Conservation (phyloP, 1,284 basidiomycete genomes). For the Cystobasidium slooffiae region DNA sequence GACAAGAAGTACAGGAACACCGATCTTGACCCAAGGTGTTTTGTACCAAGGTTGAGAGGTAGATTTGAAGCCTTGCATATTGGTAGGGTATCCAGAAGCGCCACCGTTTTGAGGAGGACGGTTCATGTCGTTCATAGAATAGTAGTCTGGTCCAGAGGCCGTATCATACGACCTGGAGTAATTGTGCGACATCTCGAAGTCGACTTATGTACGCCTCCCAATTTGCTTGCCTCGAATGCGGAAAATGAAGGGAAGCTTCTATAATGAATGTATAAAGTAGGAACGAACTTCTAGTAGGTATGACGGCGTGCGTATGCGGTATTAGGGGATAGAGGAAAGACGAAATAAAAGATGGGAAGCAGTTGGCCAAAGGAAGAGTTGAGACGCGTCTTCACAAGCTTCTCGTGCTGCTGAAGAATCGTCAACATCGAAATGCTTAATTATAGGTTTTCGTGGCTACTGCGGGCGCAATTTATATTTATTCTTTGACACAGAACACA, state of each 20-base stretch:
- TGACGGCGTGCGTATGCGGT: not conserved
- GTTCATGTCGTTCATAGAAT: conserved; percentile 8
- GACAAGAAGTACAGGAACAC: conserved; percentile 24
- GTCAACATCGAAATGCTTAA: not conserved
- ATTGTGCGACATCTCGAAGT: conserved; percentile 30
- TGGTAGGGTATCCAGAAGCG: conserved; percentile 4
- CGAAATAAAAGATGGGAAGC: not conserved
- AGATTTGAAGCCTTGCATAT: conserved; percentile 5
- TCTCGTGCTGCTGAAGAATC: not conserved
- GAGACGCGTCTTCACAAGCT: not conserved
- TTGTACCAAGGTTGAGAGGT: conserved; percentile 27
- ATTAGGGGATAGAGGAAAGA: not conserved
- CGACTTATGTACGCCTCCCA: not conserved
- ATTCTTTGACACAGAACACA: not conserved
- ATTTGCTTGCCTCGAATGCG: not conserved
- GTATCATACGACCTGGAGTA: conserved; percentile 29
- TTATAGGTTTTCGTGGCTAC: conserved; percentile 3
- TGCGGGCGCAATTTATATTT: conserved; percentile 3
- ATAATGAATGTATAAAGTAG: not conserved
- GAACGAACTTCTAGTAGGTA: no score
- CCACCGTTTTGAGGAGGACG: not conserved
- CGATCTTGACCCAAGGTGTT: conserved; percentile 21
- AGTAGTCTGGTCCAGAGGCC: not conserved
- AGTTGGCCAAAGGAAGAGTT: not conserved
- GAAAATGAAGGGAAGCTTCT: not conserved